Conservation (phyloP, 1,139 yeast genomes). For the Insectozyma bohioensis region DNA sequence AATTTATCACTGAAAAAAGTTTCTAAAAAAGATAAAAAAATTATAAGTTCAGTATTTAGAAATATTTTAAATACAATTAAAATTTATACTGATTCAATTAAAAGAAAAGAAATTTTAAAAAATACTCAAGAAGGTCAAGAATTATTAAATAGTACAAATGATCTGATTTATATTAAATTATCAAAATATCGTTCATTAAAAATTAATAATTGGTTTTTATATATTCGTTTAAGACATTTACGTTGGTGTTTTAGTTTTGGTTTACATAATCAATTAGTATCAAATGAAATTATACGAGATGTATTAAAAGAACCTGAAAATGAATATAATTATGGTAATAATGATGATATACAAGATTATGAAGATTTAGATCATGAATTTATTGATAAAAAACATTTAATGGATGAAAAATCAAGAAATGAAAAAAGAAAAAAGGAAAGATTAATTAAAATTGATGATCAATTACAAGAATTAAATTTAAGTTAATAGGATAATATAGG, state of each 20-base stretch:
- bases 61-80: constrained; percentile 56
- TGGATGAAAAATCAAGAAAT: constrained; percentile 32
- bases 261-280: constrained; percentile 59
- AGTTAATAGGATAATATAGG: no score
- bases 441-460: constrained; percentile 30
- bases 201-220: constrained; percentile 67
- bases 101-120: constrained; percentile 38
- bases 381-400: constrained; percentile 19
- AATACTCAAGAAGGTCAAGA: constrained; percentile 41
- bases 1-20: constrained; percentile 55
- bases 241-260: constrained; percentile 76
- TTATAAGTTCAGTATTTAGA: constrained; percentile 60
- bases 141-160: constrained; percentile 34
- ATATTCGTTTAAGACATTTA: constrained; percentile 59
- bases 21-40: constrained; percentile 62
- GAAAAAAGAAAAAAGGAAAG: constrained; percentile 36
- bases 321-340: constrained; percentile 32
- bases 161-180: constrained; percentile 51
- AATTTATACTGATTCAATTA: constrained; percentile 38
- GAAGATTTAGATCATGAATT: constrained; percentile 15
- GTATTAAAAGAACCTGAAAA: constrained; percentile 43
- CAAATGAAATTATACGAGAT: constrained; percentile 46
- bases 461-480: constrained; percentile 25
- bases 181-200: constrained; percentile 56
- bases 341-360: constrained; percentile 14